Evolutionary conservation across 768 basidiomycete genomes (phyloP).

Genomic region (Clitopilus passeckerianus): DNA sequence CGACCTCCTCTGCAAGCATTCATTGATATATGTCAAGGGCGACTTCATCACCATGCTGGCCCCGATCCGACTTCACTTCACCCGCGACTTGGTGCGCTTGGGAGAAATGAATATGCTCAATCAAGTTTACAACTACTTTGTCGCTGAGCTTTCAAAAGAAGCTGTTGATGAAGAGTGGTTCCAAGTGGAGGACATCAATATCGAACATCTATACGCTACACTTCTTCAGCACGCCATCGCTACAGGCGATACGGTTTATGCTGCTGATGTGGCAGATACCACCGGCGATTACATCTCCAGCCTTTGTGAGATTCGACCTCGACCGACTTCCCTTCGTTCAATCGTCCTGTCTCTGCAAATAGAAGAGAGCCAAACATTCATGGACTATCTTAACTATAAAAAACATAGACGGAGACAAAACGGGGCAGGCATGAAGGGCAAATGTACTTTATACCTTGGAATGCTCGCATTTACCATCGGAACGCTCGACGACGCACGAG

Average conservation of each 20-base stretch:
- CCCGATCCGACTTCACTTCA: conserved; percentile 3
- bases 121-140: not conserved
- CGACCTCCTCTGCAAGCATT: not conserved
- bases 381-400: not conserved
- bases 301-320: not conserved
- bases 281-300: not conserved
- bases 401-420: not conserved
- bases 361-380: not conserved
- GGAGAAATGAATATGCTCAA: not conserved
- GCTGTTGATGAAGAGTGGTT: not conserved
- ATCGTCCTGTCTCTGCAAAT: not conserved
- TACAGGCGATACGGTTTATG: not conserved
- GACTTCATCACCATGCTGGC: conserved; percentile 1
- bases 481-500: not conserved
- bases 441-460: not conserved
- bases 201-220: not conserved
- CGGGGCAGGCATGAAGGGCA: not conserved
- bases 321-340: conserved; percentile 1
- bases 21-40: not conserved
- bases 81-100: not conserved
- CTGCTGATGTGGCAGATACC: not conserved
- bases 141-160: not conserved
- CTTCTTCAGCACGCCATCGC: not conserved
- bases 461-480: not conserved
- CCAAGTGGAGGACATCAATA: not conserved